Evolutionary conservation across 2,329 filamentous ascomycete species (phyloP).

Genomic region (Blastomyces gilchristii): DNA sequence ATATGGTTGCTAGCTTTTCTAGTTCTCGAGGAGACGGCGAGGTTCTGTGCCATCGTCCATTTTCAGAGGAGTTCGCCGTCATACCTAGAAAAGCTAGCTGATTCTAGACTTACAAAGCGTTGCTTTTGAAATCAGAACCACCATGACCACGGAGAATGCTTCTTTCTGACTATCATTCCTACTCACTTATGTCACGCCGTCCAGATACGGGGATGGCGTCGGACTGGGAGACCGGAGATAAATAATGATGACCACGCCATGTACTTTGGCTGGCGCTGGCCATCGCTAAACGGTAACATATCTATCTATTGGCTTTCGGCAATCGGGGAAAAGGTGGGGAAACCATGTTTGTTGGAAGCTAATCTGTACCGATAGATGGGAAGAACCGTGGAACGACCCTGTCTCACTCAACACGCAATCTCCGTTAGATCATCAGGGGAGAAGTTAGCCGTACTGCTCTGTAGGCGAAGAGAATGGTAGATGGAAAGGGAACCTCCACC

Average conservation of each 20-base stretch:
- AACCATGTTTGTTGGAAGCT: not conserved
- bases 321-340: not conserved
- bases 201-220: not conserved
- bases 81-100: not conserved
- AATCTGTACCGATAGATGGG: not conserved
- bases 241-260: not conserved
- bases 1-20: not conserved
- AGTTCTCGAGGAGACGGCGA: not conserved
- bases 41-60: not conserved
- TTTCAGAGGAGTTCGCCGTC: not conserved
- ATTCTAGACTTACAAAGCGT: not conserved
- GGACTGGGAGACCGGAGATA: not conserved
- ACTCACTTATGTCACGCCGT: not conserved
- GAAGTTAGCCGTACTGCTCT: not conserved
- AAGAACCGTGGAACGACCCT: not conserved
- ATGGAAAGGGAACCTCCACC: not conserved
- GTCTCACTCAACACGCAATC: not conserved
- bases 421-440: not conserved
- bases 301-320: not conserved
- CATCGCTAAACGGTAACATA: not conserved
- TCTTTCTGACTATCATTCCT: not conserved
- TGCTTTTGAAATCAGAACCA: not conserved
- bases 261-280: not conserved
- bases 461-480: not conserved
- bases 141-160: not conserved